Base-by-base conservation (phyloP, 2,329 filamentous ascomycete species). In the Fusarium albosuccineum region DNA sequence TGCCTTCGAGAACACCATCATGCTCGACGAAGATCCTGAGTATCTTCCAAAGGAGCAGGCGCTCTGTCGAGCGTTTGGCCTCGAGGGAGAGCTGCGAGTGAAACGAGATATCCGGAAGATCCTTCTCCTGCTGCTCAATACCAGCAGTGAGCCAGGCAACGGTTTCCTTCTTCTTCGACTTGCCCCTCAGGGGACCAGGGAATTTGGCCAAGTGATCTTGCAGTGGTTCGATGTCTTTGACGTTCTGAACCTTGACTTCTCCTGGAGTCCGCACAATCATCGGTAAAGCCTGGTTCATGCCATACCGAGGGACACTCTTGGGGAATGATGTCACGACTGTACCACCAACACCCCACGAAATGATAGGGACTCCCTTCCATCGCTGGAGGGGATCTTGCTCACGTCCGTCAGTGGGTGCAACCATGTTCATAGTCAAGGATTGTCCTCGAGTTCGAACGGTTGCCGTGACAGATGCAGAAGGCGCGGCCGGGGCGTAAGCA, bases 151-250 rank as follows among this genome's bases (percentile, higher is more conserved):
- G 83, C 96, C 97, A 99, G 2, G 88, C 79, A 42, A 94, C 72
- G 0, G 93, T 87, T 56, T 99, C 95, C 82, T 98, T 99, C 84
- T 99, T 99, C 84, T 97, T 98, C 2, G 90, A 89, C 76, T 97
- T 98, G 40, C 89, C 87, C 77, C 91, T 94, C 29, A 99, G 82
- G 4, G 97, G 96, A 0, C 96, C 96, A 0, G 96, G 96, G 73
- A 98, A 98, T 70, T 90, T 93, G 16, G 88, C 86, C 49, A 96
- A 81, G 3, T 89, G 86, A 34, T 96, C 93, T 26, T 88, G 83
- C 9, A 94, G 81, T 5, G 92, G 89, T 44, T 92, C 82, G 30
- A 93, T 83, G 42, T 94, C 89, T 75, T 91, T 96, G 64, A 92
- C 85, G 70, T 87, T 91, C 64, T 89, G 86, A n/a, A 95, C 82